A percentile compares a stretch with the other conserved stretches of the same genome.
Conservation (phyloP, 2,329 filamentous ascomycete genomes). For the Aspergillus piperis region DNA sequence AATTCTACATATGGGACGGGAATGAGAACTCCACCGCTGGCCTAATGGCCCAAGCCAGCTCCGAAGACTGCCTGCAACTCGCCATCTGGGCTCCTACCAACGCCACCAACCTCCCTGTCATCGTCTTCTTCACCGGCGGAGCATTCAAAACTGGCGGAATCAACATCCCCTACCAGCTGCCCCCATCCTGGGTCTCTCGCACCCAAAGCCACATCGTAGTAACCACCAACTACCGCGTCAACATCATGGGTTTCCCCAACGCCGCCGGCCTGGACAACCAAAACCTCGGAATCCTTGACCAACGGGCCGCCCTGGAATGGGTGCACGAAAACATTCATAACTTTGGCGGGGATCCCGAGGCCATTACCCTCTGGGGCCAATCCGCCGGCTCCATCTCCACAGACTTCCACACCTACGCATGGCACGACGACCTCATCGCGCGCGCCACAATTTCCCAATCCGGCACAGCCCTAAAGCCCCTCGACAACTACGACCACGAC, state of each 20-base stretch:
- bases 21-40: background rate
- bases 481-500: background rate
- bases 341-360: background rate
- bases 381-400: background rate
- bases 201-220: slow-evolving; percentile 5
- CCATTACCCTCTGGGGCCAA: slow-evolving; percentile 4
- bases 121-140: slow-evolving; percentile 1
- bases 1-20: background rate
- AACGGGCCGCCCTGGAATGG: slow-evolving; percentile 1
- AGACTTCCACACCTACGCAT: slow-evolving; percentile 6
- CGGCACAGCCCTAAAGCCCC: background rate
- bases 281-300: slow-evolving; percentile 5
- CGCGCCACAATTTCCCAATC: slow-evolving; percentile 2
- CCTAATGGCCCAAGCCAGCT: background rate
- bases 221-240: slow-evolving; percentile 2
- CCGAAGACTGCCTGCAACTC: slow-evolving; percentile 4
- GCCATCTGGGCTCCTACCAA: slow-evolving; percentile 1
- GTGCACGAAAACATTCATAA: background rate
- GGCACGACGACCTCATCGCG: background rate
- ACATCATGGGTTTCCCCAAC: slow-evolving; percentile 6
- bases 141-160: background rate
- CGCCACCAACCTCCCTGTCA: background rate
- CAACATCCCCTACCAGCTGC: background rate
- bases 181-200: background rate
- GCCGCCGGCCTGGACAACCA: background rate